These are phyloP conservation scores for Trichoderma reesei DNA, from an alignment of 495 filamentous ascomycete species.

Conservation along the genomic window DNA sequence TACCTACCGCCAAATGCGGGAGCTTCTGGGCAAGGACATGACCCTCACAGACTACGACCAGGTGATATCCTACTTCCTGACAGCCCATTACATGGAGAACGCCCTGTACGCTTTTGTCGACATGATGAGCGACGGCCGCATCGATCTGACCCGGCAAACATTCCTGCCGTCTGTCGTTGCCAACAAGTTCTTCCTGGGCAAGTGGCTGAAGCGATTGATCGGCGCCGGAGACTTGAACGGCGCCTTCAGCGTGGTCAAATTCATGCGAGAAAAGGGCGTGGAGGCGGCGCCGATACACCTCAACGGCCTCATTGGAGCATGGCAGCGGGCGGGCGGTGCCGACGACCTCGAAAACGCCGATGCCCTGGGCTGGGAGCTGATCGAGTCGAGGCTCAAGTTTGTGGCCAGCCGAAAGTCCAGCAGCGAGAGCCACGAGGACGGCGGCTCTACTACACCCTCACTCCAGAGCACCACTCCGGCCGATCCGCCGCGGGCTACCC, in stretches of 20 bases:
- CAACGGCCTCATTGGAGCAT: conserved; percentile 67
- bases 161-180: conserved; percentile 50
- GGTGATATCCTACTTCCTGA: conserved; percentile 53
- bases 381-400: conserved; percentile 52
- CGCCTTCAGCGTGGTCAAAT: conserved; percentile 54
- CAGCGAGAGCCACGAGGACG: conserved; percentile 12
- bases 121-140: conserved; percentile 62
- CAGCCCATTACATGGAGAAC: conserved; percentile 46
- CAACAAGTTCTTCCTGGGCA: conserved; percentile 72
- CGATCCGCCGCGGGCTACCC: conserved; percentile 40
- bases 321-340: conserved; percentile 51
- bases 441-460: not conserved
- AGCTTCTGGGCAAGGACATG: conserved; percentile 50
- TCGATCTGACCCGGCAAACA: conserved; percentile 32
- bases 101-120: conserved; percentile 70
- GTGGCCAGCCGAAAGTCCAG: conserved; percentile 36
- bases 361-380: conserved; percentile 66
- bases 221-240: conserved; percentile 60
- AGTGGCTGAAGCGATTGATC: conserved; percentile 72
- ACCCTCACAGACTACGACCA: conserved; percentile 66
- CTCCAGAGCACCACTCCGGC: no score
- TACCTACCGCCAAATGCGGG: conserved; percentile 52
- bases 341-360: conserved; percentile 52
- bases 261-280: conserved; percentile 58
- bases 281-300: conserved; percentile 57